Evolutionary conservation across 164 flowering plant genomes (phyloP), one percentile per base, ranked within the genome.

Genomic region (Houttuynia cordata): DNA sequence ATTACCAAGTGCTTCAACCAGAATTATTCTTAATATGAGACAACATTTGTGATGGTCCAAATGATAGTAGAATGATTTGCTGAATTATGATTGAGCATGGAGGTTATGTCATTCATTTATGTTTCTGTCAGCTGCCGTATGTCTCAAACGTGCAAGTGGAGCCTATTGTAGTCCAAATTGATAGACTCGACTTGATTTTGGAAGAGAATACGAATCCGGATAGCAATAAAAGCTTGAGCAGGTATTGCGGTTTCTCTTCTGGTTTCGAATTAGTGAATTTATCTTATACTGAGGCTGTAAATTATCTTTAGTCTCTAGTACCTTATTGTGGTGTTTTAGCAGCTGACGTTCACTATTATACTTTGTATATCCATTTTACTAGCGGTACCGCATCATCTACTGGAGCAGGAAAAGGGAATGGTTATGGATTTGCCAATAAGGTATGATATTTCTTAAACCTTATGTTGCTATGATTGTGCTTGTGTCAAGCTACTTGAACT

Each of bases 341-440:
- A 54, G 24, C 57, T 57, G 41, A 34, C 19, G 6, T 19, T 20
- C 24, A 53, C 13, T 53, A 19, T 19, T 20, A 4, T 53, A 53
- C 10, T 57, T 19, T 19, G 24, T 23, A 25, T 25, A 30, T 60
- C 54, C 21, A 49, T 25, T 6, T 51, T 60, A 65, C 19, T 78
- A 65, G 34, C 76, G 85, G 98, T 74, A 20, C 78, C 22, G 81
- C 68, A 60, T 56, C 93, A 49, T 64, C 87, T 9, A 53, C 86
- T 42, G 79, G 83, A 71, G 61, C 87, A 2, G 81, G 64, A 10
- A 90, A 80, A 73, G 83, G 94, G 45, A 83, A 83, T 41, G 97
- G 99, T 50, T 93, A 93, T 79, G 97, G 97, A 70, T 93, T 84
- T 80, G 97, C 97, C 22, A 97, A 93, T 71, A 93, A 90, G 99